Conservation (phyloP, 2,329 filamentous ascomycete genomes). For the Aspergillus sp. region DNA sequence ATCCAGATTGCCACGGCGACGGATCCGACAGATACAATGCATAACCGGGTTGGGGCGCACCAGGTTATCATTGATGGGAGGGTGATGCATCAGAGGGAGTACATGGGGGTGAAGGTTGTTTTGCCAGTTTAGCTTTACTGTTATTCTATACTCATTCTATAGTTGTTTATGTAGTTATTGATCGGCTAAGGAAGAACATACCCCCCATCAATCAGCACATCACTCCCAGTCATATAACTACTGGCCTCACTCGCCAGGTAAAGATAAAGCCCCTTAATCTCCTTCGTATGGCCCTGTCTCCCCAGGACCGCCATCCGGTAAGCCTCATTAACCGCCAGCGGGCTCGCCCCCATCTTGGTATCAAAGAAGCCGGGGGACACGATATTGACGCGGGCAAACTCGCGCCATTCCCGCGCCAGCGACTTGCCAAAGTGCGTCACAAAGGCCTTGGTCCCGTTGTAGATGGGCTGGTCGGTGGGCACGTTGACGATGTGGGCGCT, state of each 20-base stretch:
- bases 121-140: conserved; percentile 37
- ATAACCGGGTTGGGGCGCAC: conserved; percentile 44
- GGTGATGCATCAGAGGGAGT: conserved; percentile 48
- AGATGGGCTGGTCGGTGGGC: conserved; percentile 55
- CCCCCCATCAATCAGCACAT: conserved; percentile 51
- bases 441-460: conserved; percentile 58
- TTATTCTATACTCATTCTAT: no score
- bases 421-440: conserved; percentile 58
- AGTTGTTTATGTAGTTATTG: no score
- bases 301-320: conserved; percentile 50
- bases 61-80: conserved; percentile 47
- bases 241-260: conserved; percentile 50
- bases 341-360: conserved; percentile 55
- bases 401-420: conserved; percentile 57
- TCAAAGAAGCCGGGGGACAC: conserved; percentile 57
- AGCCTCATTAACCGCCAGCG: conserved; percentile 45
- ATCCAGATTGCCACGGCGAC: conserved; percentile 49
- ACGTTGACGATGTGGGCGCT: conserved; percentile 54
- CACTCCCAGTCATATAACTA: conserved; percentile 50
- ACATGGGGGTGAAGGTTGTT: conserved; percentile 49
- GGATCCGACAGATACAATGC: conserved; percentile 43
- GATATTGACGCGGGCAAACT: conserved; percentile 58
- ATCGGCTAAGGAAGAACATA: conserved; percentile 36
- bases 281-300: conserved; percentile 35
- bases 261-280: conserved; percentile 42